Conservation (phyloP, 305 asterid genomes). For the Solanum hybrid region DNA sequence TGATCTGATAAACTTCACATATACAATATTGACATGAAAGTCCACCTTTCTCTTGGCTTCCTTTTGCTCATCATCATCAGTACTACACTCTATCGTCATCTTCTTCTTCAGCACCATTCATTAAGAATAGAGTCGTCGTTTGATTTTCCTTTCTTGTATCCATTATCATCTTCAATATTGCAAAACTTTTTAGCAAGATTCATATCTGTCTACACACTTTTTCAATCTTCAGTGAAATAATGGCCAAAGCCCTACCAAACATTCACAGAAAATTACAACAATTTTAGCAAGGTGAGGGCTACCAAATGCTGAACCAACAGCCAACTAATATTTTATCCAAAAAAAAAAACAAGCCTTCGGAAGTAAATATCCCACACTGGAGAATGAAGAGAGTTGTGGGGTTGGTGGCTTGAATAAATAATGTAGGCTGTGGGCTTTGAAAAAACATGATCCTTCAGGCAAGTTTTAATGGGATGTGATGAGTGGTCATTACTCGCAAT, state of each 20-base stretch:
- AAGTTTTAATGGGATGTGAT: not conserved
- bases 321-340: not conserved
- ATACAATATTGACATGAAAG: not conserved
- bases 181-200: not conserved
- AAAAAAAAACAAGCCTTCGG: not conserved
- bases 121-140: not conserved
- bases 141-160: not conserved
- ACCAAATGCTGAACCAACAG: not conserved
- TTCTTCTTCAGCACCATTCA: not conserved
- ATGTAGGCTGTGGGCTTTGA: rapidly evolving
- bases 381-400: not conserved
- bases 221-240: not conserved
- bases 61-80: not conserved
- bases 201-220: not conserved
- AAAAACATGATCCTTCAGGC: not conserved
- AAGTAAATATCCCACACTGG: not conserved
- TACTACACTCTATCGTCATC: not conserved
- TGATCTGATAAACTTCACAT: not conserved
- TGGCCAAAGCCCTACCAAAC: not conserved
- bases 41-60: not conserved
- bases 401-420: not conserved
- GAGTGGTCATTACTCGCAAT: not conserved
- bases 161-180: not conserved
- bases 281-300: not conserved
- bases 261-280: not conserved